Evolutionary conservation across 805 yeast genomes (phyloP).

Genomic region (Wickerhamomyces xylosicus): DNA sequence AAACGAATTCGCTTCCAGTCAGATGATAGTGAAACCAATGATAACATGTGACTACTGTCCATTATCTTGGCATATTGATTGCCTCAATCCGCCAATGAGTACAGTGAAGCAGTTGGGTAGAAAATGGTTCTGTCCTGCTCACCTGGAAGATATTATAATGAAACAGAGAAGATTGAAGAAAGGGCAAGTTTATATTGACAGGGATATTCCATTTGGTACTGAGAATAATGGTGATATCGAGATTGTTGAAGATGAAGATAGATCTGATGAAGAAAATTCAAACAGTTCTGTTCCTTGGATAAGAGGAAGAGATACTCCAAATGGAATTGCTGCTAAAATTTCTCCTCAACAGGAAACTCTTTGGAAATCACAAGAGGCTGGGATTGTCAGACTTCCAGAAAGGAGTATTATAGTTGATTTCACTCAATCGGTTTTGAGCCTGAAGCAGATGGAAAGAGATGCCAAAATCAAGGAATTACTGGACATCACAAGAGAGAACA

Average conservation of each 20-base stretch:
- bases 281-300: conserved; percentile 27
- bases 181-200: conserved; percentile 39
- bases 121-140: conserved; percentile 91
- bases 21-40: conserved; percentile 32
- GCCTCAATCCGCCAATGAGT: conserved; percentile 67
- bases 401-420: conserved; percentile 62
- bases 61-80: conserved; percentile 81
- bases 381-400: conserved; percentile 55
- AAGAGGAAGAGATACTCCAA: conserved; percentile 22
- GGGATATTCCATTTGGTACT: conserved; percentile 39
- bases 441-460: conserved; percentile 20
- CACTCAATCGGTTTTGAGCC: conserved; percentile 36
- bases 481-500: conserved; percentile 24
- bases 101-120: conserved; percentile 62
- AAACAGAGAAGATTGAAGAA: conserved; percentile 39
- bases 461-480: conserved; percentile 23
- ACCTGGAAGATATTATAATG: conserved; percentile 28
- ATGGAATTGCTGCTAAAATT: conserved; percentile 25
- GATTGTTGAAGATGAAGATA: conserved; percentile 33
- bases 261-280: conserved; percentile 18
- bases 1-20: conserved; percentile 25
- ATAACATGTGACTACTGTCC: conserved; percentile 79
- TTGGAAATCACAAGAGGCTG: conserved; percentile 29
- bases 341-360: conserved; percentile 18
- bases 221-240: conserved; percentile 51